Conservation (phyloP, 495 filamentous ascomycete genomes). For the Clohesyomyces aquaticus region DNA sequence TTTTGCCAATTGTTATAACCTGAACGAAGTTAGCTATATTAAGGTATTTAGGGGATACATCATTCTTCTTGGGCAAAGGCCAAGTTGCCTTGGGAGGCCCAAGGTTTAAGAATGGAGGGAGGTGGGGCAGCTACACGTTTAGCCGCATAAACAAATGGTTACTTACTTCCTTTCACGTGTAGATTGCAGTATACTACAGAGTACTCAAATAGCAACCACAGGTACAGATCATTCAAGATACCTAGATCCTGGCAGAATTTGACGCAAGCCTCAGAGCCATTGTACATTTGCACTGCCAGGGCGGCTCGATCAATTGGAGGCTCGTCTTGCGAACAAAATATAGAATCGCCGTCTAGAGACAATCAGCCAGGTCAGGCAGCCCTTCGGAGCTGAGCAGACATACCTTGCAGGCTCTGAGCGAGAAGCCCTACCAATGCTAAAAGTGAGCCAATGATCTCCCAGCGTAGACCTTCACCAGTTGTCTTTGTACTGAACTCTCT, state of each 20-base stretch:
- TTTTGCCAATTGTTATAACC: slow-evolving; percentile 45
- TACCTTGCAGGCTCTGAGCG: slow-evolving; percentile 46
- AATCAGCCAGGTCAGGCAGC: no score
- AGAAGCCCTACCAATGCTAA: slow-evolving; percentile 55
- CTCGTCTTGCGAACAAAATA: slow-evolving; percentile 43
- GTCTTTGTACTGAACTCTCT: slow-evolving; percentile 45
- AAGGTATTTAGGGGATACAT: background rate
- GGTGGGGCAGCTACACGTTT: no score
- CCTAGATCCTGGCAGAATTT: slow-evolving; percentile 44
- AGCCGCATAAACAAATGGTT: no score
- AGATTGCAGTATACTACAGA: slow-evolving; percentile 30
- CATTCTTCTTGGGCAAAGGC: background rate
- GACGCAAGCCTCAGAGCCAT: slow-evolving; percentile 43
- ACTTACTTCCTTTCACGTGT: slow-evolving; percentile 29
- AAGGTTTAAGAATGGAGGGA: no score
- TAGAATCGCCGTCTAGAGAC: slow-evolving; percentile 42
- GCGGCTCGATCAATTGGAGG: slow-evolving; percentile 36
- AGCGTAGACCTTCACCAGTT: slow-evolving; percentile 58
- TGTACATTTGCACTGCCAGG: slow-evolving; percentile 40
- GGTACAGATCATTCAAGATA: slow-evolving; percentile 46
- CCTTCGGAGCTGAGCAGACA: background rate
- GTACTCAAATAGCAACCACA: slow-evolving; percentile 46
- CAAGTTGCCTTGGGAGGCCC: no score
- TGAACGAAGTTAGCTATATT: background rate
- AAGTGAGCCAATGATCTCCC: slow-evolving; percentile 62